phyloP scores from a whole-genome alignment of 208 protist species.

The Crithidia thermophila region DNA sequence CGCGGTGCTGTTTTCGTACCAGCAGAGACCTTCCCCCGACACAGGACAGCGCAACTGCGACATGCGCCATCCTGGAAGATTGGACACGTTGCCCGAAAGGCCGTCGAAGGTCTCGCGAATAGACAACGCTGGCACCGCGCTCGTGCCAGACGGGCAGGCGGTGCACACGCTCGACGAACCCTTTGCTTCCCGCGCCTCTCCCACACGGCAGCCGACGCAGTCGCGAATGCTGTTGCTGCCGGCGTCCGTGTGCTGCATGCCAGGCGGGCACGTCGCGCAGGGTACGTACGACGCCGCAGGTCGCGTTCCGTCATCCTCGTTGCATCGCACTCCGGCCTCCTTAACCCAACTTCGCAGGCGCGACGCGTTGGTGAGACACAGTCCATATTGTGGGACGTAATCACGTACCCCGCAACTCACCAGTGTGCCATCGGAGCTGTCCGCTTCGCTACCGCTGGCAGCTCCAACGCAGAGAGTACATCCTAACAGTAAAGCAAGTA shows the following conservation, averaged over 20 bases:
- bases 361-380: neutral
- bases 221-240: neutral
- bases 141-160: slow-evolving; percentile 4
- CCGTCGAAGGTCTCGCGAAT: slow-evolving; percentile 13
- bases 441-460: too few species aligned
- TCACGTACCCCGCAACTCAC: neutral
- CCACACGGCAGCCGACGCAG: slow-evolving; percentile 5
- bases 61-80: neutral
- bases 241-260: slow-evolving; percentile 1
- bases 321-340: neutral
- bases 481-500: too few species aligned
- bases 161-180: neutral
- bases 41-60: neutral
- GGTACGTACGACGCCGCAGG: neutral
- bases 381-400: slow-evolving; percentile 2
- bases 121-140: neutral
- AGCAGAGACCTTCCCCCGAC: neutral
- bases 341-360: slow-evolving; percentile 10
- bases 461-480: too few species aligned
- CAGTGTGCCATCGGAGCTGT: too few species aligned
- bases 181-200: neutral
- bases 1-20: neutral
- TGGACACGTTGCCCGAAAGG: neutral
- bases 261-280: slow-evolving; percentile 14
- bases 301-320: neutral